Evolutionary conservation across 1,284 basidiomycete species (phyloP).

Genomic region (Thelephora terrestris): DNA sequence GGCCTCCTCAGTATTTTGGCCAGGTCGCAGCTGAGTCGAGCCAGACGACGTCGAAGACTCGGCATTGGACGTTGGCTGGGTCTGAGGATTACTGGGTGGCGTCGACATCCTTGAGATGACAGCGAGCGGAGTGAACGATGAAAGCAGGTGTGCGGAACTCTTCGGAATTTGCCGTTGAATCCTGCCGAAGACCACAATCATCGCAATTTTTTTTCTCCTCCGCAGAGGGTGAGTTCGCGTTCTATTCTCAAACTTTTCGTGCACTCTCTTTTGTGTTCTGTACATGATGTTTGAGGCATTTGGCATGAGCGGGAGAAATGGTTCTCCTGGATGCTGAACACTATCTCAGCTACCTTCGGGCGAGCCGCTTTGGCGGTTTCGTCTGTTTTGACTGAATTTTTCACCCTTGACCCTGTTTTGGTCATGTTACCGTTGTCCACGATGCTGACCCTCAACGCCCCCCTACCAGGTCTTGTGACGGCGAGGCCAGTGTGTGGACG

Average conservation of each 20-base stretch:
- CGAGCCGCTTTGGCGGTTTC: constrained; percentile 32
- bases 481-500: no score
- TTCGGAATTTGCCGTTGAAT: neutral
- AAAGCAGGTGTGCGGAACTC: neutral
- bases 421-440: no score
- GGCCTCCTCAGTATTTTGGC: constrained; percentile 72
- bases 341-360: constrained; percentile 56
- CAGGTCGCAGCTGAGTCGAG: constrained; percentile 35
- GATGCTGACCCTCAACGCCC: no score
- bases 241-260: no score
- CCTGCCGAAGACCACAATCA: neutral
- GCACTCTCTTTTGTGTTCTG: constrained; percentile 10
- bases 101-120: neutral
- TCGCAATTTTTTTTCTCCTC: constrained; percentile 1
- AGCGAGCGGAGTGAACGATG: neutral
- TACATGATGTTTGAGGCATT: constrained; percentile 85
- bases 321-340: constrained; percentile 44
- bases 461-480: no score
- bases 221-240: constrained; percentile 1
- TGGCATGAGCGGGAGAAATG: constrained; percentile 67
- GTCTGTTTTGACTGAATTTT: constrained; percentile 27
- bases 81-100: neutral
- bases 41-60: constrained; percentile 4
- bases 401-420: neutral
- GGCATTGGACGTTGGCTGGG: neutral